These are phyloP conservation scores for Russula earlei DNA, from an alignment of 768 basidiomycete species.

Conservation along the genomic window DNA sequence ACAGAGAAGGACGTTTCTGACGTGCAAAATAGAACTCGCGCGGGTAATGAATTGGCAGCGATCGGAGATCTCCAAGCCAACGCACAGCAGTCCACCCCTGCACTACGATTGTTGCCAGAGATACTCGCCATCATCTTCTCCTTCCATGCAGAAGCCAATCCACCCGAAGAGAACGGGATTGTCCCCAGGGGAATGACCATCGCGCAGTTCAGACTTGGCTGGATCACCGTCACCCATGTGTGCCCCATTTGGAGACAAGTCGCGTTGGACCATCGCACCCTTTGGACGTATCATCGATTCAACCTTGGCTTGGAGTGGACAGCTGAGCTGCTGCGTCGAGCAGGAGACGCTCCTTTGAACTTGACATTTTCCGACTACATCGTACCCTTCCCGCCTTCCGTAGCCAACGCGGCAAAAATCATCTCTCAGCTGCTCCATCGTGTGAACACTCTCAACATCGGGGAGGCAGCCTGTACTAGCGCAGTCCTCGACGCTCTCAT, in stretches of 20 bases:
- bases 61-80: neutral
- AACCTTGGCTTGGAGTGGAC: constrained; percentile 11
- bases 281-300: constrained; percentile 9
- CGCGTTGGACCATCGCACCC: neutral
- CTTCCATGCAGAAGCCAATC: constrained; percentile 2
- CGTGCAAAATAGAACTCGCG: neutral
- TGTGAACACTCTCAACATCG: constrained; percentile 4
- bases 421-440: constrained; percentile 7
- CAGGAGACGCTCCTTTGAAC: constrained; percentile 1
- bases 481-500: neutral
- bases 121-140: constrained; percentile 8
- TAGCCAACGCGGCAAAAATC: neutral
- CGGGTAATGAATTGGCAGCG: neutral
- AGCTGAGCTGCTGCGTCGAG: constrained; percentile 2
- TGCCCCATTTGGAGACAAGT: constrained; percentile 13
- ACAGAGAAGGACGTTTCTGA: neutral
- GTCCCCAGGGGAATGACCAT: neutral
- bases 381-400: neutral
- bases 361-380: neutral
- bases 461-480: neutral
- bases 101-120: constrained; percentile 1
- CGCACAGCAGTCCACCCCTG: neutral
- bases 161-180: neutral
- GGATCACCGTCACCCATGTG: constrained; percentile 13
- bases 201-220: constrained; percentile 3